Base-by-base conservation (phyloP, 345 rosid genomes). In the Boechera stricta region DNA sequence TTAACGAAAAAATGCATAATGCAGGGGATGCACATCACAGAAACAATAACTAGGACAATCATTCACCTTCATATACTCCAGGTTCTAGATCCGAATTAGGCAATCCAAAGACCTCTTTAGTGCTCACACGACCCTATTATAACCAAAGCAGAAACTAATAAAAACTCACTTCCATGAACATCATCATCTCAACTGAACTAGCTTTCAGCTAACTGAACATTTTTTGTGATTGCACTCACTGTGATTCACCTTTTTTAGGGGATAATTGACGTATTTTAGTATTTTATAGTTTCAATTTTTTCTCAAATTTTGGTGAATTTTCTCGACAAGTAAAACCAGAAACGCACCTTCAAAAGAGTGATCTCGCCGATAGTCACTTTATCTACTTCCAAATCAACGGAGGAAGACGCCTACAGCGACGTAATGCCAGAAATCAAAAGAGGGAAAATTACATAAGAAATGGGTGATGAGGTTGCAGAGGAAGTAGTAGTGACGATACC, bases 1-100 rank as follows among this genome's bases (percentile, higher is more conserved):
- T 95, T 95, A 64, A 95, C 2, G 39, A 28, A 62, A 1, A 63
- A 4, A 9, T 29, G 63, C 10, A 29, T 3, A 42, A 15, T 15
- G 28, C 16, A 48, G 4, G 26, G 5, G 28, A 28, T 16, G 10
- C 45, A 73, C 5, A 67, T 32, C 18, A 42, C 36, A 53, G 21
- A 9, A 55, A 64, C 29, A 9, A 54, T 28, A 28, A 35, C 54
- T 10, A 60, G 36, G 28, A 12, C 5, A 9, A 42, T 16, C 18
- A 15, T 52, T 36, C 28, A 91, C 98, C 98, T 94, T 94, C 98
- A 68, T 94, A 94, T 5, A 89, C 87, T 49, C 98, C 98, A 29
- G 97, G 97, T 56, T 92, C 93, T 67, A 94, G 86, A 81, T 94
- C 97, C 1, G 96, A 90, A 71, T 92, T 87, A 47, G 97, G 91